Evolutionary conservation across 805 yeast genomes (phyloP), one percentile per base, ranked within the genome.

Genomic region (Kluyveromyces siamensis): DNA sequence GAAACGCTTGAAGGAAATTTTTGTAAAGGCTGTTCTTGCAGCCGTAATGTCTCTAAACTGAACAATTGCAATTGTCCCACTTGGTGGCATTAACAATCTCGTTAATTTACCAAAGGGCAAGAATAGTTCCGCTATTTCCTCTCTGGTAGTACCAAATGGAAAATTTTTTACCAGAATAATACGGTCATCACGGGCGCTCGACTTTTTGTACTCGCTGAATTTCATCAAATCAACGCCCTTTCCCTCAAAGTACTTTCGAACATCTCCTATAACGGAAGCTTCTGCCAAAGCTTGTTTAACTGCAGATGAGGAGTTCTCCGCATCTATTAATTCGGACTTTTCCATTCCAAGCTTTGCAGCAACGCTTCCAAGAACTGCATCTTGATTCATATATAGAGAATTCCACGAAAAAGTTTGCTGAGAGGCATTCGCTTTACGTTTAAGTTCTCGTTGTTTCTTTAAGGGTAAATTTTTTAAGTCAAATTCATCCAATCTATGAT

Each of bases 281-380:
- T 93, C 99, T 0, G 99, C 98, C 53, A 93, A 75, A 0, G 99
- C 98, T 67, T 90, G 98, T 63, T 90, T 87, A 13, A 93, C 98
- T 1, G 96, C 97, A 46, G 96, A 84, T 51, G 75, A 81, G 8
- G 95, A 76, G 54, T 82, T 87, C 57, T 87, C 85, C 1, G 96
- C 91, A 65, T 93, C 95, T 52, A 93, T 77, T 60, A 93, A 74
- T 49, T 88, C 87, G 8, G 93, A 74, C 66, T 91, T 93, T 27
- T 81, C 64, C 45, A 93, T 72, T 8, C 98, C 98, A 67, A 93
- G 68, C 58, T 84, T 84, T 8, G 78, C 64, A 1, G 98, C 96
- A 40, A 89, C 93, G 47, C 93, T 83, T 44, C 88, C 91, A 66
- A 93, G 72, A 11, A 93, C 95, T 1, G 98, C 96, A 69, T 91